Evolutionary conservation across 495 filamentous ascomycete genomes (phyloP), one percentile per base, ranked within the genome.

Genomic region (Podospora bellae-mahoneyi): DNA sequence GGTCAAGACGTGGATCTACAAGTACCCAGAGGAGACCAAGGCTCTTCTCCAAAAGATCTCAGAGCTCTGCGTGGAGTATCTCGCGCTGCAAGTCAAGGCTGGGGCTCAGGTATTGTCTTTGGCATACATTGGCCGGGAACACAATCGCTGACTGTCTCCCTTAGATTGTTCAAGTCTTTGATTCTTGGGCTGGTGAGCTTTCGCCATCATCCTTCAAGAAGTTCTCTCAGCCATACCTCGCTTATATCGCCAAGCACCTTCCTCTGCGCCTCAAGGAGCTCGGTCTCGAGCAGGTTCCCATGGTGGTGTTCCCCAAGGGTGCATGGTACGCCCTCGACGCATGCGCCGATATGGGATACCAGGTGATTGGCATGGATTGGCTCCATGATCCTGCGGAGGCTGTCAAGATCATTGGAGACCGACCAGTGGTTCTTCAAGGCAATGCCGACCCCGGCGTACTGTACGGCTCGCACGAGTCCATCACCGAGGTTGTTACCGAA

Each of bases 251-350:
- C 16, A 78, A 88, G 66, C 81, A 92, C 60, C 83, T 98, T 16
- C 94, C 94, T 0, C 82, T 79, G 65, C 84, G 86, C 34, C 79
- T 99, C 70, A 79, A 81, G 68, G 90, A 92, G 78, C 81, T 96
- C 73, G 88, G 87, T 0, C 74, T 93, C 59, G 90, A 93, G 65
- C 82, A 81, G 4, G 96, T 98, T 2, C 95, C 95, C 1, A 97
- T 99, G 95, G 95, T 92, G n/a, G 92, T 97, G 18, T 99, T 99
- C 78, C 93, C 95, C n/a, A 99, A 99, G 81, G 95, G 95, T 4
- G 94, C 95, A n/a, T 97, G 95, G 92, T 96, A 94, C 78, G 93
- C 92, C 4, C 82, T 99, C 34, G 92, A 97, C 69, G 88, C 91
- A 15, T 85, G 94, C 16, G 97, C 94, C 78, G 82, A 92, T 72